phyloP scores from a whole-genome alignment of 2,329 filamentous ascomycete species.

The Ophiostoma quercus region DNA sequence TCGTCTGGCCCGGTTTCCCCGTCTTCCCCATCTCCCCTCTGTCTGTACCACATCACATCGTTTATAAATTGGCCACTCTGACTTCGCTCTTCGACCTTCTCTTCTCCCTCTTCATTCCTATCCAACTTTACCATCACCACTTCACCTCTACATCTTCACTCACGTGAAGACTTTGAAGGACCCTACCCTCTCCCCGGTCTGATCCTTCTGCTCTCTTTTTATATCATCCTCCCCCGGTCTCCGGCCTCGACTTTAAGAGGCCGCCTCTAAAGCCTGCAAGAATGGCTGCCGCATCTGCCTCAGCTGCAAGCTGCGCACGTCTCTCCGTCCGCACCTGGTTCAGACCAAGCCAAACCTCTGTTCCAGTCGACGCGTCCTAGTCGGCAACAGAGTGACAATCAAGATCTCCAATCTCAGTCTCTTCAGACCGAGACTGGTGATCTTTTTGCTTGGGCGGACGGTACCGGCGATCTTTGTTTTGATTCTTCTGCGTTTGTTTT shows the following conservation, averaged over 20 bases:
- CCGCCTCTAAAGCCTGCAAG: conserved; percentile 27
- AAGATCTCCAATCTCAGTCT: background rate
- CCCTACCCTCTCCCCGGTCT: background rate
- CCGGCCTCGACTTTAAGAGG: conserved; percentile 25
- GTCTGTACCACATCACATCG: background rate
- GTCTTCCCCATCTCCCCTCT: background rate
- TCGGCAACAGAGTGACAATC: conserved; percentile 16
- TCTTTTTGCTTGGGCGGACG: conserved; percentile 18
- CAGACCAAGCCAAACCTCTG: conserved; percentile 21
- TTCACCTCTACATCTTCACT: background rate
- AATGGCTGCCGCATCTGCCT: conserved; percentile 25
- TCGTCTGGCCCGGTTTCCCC: background rate
- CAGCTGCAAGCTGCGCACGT: conserved; percentile 17
- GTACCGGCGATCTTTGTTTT: conserved; percentile 14
- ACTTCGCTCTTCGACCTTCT: background rate
- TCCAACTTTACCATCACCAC: background rate
- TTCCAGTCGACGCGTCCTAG: conserved; percentile 22
- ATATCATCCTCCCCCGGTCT: background rate
- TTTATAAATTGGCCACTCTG: background rate
- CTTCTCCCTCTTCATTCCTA: background rate
- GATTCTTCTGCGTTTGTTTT: conserved; percentile 20
- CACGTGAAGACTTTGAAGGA: background rate
- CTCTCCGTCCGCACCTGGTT: conserved; percentile 20
- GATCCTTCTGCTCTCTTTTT: background rate
- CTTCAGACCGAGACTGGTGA: background rate